Base-by-base conservation (phyloP, 495 filamentous ascomycete species). In the Penicillium mononematosum region DNA sequence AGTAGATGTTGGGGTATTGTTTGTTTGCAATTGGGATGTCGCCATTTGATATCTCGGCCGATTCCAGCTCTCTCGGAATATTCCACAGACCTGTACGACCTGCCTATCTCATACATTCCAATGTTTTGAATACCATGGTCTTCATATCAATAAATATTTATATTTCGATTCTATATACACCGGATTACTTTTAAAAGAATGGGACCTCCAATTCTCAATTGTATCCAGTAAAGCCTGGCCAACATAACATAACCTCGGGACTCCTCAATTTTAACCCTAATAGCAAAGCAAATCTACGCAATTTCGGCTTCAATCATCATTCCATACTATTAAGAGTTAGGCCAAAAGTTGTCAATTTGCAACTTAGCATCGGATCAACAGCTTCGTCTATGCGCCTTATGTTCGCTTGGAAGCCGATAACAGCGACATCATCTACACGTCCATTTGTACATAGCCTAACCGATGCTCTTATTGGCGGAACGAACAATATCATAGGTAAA, bases 401-500 rank as follows among this genome's bases (percentile, higher is more conserved):
- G 71, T 77, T 10, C 74, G 62, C 58, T 73, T 70, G 5, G 64
- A 61, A 12, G 71, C 69, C 9, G 71, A 69, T 10, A 76, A 65
- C 22, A 63, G 19, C 14, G 68, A 59, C 59, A 77, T 64, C 73
- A 74, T 73, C 12, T 66, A 50, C 22, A 79, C 58, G 59, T 79
- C 76, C 52, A 74, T 27, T 66, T 0, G n/a, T 22, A 22, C 2
- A 65, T 68, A 1, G 61, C 55, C 31, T 68, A 63, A 38, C 55
- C 62, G n/a, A 64, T 66, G 38, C 68, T 70, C 5, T 59, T 3
- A 51, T 68, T 0, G 65, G 55, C 4, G 75, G 75, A 17, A 82
- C n/a, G 62, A 5, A 82, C 72, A 56, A 55, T 71, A 24, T 69
- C 78, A 38, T 80, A 71, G 29, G 81, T 59, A 1, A 81, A 65